A percentile compares a stretch with the other conserved stretches of the same genome.
These are phyloP conservation scores for Uncinocarpus reesii DNA, from an alignment of 2,329 filamentous ascomycete genomes.

Conservation along the genomic window DNA sequence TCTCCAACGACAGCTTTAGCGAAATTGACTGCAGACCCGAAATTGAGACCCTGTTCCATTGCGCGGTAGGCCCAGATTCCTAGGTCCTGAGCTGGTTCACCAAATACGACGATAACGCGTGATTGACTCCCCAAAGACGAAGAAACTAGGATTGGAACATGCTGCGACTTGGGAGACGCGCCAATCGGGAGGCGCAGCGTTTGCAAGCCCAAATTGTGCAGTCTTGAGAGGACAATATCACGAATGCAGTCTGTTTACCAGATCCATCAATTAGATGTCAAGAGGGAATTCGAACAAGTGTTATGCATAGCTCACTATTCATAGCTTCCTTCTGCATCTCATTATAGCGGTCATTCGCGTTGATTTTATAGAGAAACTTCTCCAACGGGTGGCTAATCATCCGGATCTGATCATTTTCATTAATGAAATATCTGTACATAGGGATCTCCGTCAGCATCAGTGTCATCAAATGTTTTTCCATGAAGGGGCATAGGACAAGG, in stretches of 20 bases:
- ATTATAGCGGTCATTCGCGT: conserved; percentile 66
- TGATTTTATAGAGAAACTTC: conserved; percentile 65
- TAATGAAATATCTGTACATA: conserved; percentile 61
- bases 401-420: conserved; percentile 62
- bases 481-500: neutral
- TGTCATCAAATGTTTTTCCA: neutral
- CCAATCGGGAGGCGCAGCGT: conserved; percentile 53
- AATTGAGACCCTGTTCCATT: conserved; percentile 52
- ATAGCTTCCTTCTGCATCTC: conserved; percentile 62
- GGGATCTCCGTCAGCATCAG: neutral
- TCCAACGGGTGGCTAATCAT: conserved; percentile 55
- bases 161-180: conserved; percentile 40
- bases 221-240: conserved; percentile 50
- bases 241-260: conserved; percentile 49
- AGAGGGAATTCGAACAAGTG: no score
- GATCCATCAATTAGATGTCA: neutral
- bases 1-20: conserved; percentile 38
- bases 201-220: conserved; percentile 50
- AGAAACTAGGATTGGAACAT: conserved; percentile 60
- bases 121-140: conserved; percentile 45
- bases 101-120: conserved; percentile 63
- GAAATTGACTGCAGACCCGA: conserved; percentile 60
- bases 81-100: conserved; percentile 60
- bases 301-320: conserved; percentile 48
- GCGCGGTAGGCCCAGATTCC: conserved; percentile 64